Evolutionary conservation across 352 stramenopile species (phyloP).

Genomic region (Phytophthora gonapodyides): DNA sequence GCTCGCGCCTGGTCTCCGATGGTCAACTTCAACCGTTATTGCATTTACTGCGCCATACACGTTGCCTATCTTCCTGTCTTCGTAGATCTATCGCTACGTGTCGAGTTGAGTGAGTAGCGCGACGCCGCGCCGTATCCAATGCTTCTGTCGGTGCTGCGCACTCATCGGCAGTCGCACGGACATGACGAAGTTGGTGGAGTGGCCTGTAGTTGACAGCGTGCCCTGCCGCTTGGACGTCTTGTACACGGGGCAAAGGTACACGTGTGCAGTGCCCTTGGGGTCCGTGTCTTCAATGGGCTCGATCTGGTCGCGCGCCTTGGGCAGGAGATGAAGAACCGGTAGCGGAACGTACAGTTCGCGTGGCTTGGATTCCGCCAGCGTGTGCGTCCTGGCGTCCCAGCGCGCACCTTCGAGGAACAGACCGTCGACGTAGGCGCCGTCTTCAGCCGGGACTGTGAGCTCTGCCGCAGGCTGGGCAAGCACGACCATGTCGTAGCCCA

Average conservation of each 20-base stretch:
- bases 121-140: conserved; percentile 95
- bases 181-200: conserved; percentile 97
- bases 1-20: neutral
- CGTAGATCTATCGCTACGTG: conserved; percentile 37
- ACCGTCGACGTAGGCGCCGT: conserved; percentile 89
- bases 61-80: too few species aligned
- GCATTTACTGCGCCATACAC: neutral
- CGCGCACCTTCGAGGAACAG: conserved; percentile 92
- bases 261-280: conserved; percentile 87
- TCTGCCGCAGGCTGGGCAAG: conserved; percentile 49
- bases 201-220: conserved; percentile 92
- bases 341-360: conserved; percentile 89
- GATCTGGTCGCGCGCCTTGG: conserved; percentile 81
- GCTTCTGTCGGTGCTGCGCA: conserved; percentile 86
- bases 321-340: conserved; percentile 86
- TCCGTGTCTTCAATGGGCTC: conserved; percentile 90
- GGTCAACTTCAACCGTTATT: conserved; percentile 1
- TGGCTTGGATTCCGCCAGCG: conserved; percentile 83
- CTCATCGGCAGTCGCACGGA: conserved; percentile 92
- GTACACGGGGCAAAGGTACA: conserved; percentile 93
- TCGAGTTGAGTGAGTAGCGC: conserved; percentile 95
- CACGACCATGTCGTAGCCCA: conserved; percentile 90
- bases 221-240: conserved; percentile 92
- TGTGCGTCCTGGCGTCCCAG: conserved; percentile 71
- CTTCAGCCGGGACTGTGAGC: conserved; percentile 62